Percentiles rank a stretch among this genome's conserved stretches.
These are phyloP conservation scores for Ilyonectria robusta DNA, from an alignment of 2,329 filamentous ascomycete genomes.

Conservation along the genomic window DNA sequence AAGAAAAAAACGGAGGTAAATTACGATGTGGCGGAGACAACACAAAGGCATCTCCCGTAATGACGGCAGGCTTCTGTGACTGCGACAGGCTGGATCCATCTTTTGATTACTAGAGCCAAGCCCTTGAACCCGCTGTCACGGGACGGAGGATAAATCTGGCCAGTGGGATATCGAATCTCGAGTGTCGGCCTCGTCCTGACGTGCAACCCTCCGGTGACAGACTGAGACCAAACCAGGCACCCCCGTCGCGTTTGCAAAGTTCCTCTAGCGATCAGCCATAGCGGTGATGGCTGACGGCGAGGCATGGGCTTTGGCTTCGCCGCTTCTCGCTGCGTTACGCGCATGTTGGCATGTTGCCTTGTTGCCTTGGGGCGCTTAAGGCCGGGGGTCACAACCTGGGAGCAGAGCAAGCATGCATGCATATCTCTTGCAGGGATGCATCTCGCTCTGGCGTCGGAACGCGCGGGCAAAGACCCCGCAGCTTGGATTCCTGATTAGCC, in stretches of 20 bases:
- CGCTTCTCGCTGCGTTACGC: not conserved
- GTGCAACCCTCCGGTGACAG: not conserved
- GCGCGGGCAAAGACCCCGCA: constrained; percentile 4
- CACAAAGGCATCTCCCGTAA: not conserved
- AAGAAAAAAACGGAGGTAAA: constrained; percentile 12
- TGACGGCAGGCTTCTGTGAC: not conserved
- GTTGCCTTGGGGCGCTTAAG: constrained; percentile 8
- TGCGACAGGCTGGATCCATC: not conserved
- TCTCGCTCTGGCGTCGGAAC: constrained; percentile 8
- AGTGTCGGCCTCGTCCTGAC: not conserved
- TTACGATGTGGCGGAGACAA: constrained; percentile 10
- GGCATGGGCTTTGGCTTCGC: not conserved
- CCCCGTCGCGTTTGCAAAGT: constrained; percentile 10
- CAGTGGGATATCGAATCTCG: not conserved
- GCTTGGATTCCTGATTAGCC: not conserved
- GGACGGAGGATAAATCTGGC: constrained; percentile 3
- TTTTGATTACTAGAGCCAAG: not conserved
- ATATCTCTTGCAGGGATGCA: constrained; percentile 22
- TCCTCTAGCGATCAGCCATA: not conserved
- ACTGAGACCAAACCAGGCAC: not conserved
- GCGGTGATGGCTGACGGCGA: constrained; percentile 6
- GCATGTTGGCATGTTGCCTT: constrained; percentile 10
- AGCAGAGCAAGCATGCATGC: not conserved
- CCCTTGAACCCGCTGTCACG: not conserved
- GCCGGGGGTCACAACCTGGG: not conserved